These are phyloP conservation scores for Claviceps cyperi DNA, from an alignment of 2,329 filamentous ascomycete genomes.

Conservation along the genomic window DNA sequence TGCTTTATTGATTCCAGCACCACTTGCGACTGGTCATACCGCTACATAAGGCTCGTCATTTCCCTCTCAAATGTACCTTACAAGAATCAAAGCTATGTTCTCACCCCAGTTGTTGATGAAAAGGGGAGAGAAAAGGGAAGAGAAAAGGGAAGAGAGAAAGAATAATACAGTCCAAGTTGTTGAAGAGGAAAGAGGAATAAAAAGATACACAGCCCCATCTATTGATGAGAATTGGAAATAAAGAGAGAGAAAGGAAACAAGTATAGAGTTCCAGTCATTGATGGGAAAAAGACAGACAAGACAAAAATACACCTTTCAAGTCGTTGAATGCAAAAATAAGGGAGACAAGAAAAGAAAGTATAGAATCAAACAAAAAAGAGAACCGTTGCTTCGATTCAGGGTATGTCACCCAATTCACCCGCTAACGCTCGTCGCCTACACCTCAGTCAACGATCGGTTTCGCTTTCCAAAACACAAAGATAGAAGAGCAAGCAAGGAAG, in stretches of 20 bases:
- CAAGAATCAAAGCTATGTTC: not conserved
- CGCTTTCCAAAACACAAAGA: not conserved
- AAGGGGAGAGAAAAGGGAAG: not conserved
- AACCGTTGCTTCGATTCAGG: not conserved
- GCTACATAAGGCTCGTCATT: not conserved
- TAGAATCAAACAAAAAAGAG: not conserved
- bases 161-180: not conserved
- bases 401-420: not conserved
- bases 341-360: not conserved
- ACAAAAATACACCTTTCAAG: not conserved
- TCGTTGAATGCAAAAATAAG: not conserved
- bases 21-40: not conserved
- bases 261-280: not conserved
- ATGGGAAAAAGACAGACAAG: not conserved
- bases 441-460: not conserved
- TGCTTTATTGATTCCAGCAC: not conserved
- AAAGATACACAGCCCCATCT: not conserved
- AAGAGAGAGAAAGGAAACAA: too few species aligned
- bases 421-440: constrained; percentile 3
- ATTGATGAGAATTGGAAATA: too few species aligned
- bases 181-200: not conserved
- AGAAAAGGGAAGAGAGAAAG: not conserved
- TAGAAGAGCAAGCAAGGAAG: too few species aligned
- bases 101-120: not conserved
- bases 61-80: not conserved